These are phyloP conservation scores for Penicillium waksmanii DNA, from an alignment of 495 filamentous ascomycete genomes.

Conservation along the genomic window DNA sequence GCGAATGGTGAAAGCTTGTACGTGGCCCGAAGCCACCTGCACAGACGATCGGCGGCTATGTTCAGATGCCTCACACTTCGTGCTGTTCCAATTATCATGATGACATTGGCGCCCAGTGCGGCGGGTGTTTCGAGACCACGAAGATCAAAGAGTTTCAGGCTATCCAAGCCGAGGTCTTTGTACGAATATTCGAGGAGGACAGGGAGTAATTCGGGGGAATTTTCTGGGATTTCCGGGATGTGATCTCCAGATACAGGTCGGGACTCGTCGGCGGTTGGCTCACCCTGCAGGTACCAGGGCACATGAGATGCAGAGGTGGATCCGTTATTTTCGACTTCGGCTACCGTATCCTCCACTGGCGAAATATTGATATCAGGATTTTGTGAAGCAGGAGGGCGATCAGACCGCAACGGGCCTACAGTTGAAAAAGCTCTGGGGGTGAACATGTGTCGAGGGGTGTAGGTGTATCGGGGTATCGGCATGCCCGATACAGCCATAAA, in stretches of 20 bases:
- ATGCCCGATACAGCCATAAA: conserved; percentile 28
- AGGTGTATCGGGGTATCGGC: conserved; percentile 25
- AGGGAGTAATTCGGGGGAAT: conserved; percentile 72
- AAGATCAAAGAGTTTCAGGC: conserved; percentile 77
- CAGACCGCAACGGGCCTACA: conserved; percentile 24
- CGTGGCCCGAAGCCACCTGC: conserved; percentile 77
- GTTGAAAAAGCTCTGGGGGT: conserved; percentile 33
- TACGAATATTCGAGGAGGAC: conserved; percentile 77
- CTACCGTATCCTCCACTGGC: conserved; percentile 13
- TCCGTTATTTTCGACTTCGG: conserved; percentile 10
- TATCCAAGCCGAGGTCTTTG: conserved; percentile 80
- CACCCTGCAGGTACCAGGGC: conserved; percentile 90
- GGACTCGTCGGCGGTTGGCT: conserved; percentile 49
- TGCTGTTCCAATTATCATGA: conserved; percentile 94
- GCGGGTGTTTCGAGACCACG: conserved; percentile 82
- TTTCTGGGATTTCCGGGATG: conserved; percentile 74
- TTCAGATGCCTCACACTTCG: conserved; percentile 93
- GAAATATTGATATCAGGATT: conserved; percentile 19
- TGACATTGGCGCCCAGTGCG: conserved; percentile 80
- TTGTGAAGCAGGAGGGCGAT: conserved; percentile 25
- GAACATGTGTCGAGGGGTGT: conserved; percentile 19
- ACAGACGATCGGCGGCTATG: conserved; percentile 85
- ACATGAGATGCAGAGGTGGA: conserved; percentile 28
- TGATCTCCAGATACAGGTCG: conserved; percentile 62
- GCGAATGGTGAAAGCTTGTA: conserved; percentile 74